Evolutionary conservation across 2,329 filamentous ascomycete species (phyloP).

Genomic region (Arthrobotrys sinensis): DNA sequence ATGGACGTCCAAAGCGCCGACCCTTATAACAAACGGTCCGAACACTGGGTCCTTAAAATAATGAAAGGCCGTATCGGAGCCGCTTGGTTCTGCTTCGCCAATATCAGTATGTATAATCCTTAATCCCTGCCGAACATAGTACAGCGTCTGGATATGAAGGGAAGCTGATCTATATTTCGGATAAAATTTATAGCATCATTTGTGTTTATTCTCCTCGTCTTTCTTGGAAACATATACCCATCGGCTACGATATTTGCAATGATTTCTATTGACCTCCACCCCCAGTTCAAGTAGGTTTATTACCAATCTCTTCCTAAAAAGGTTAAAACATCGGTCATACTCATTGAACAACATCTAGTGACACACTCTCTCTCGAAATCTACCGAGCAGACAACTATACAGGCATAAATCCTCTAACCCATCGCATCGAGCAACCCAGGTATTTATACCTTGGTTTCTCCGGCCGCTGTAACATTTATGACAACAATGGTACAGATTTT

Average conservation of each 20-base stretch:
- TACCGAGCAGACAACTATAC: slow-evolving; percentile 36
- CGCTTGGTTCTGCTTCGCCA: slow-evolving; percentile 12
- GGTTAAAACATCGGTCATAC: neutral
- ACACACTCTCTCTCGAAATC: slow-evolving; percentile 15
- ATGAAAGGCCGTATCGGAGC: slow-evolving; percentile 11
- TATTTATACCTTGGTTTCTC: slow-evolving; percentile 41
- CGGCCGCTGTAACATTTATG: slow-evolving; percentile 24
- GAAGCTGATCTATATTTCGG: neutral
- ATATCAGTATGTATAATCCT: slow-evolving; percentile 15
- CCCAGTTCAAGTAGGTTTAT: slow-evolving; percentile 25
- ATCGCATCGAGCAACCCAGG: slow-evolving; percentile 32
- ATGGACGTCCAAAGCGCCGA: neutral
- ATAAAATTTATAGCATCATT: slow-evolving; percentile 35
- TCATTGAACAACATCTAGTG: slow-evolving; percentile 9
- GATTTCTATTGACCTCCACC: slow-evolving; percentile 34
- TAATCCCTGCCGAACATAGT: neutral
- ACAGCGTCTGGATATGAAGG: slow-evolving; percentile 1
- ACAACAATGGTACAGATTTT: slow-evolving; percentile 23
- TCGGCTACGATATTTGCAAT: slow-evolving; percentile 22
- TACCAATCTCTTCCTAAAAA: neutral
- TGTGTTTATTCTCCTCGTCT: slow-evolving; percentile 28
- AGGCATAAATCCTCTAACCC: slow-evolving; percentile 22
- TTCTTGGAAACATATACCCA: slow-evolving; percentile 25
- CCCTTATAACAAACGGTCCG: neutral
- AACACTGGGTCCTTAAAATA: slow-evolving; percentile 3